Evolutionary conservation across 2,329 filamentous ascomycete genomes (phyloP), one percentile per base, ranked within the genome.

Genomic region (Mariannaea sp.): DNA sequence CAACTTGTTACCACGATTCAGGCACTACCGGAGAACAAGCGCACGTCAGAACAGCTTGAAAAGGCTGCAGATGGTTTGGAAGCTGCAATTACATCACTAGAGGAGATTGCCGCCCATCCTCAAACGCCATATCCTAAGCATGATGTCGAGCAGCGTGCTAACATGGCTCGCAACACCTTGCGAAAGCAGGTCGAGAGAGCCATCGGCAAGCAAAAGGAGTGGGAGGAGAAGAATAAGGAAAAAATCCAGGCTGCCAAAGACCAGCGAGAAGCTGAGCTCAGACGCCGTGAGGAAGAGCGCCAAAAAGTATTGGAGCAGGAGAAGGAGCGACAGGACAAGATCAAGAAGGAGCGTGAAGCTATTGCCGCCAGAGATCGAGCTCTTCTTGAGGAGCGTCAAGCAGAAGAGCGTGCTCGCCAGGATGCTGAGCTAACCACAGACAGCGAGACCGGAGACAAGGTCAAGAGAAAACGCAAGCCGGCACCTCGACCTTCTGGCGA

Each of bases 141-240:
- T 55, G 91, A 97, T 63, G 84, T 99, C 29, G 93, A 97, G 71
- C 90, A 95, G 73, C 91, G 95, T 68, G 93, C 94, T 36, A 96
- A 90, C 78, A 99, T 99, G 94, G 92, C 91, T 60, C 87, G 89
- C 56, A 96, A 97, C 70, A 99, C 95, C 1, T 90, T 96, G 75
- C 88, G 90, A 60, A 92, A 90, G 65, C 93, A 99, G 71, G 83
- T 99, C 10, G 90, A 95, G 66, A 86, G 92, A 65, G 88, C 90
- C 4, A 84, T 93, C 41, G 86, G 90, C 60, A 88, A 84, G 61
- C 94, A 99, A 71, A 87, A 84, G 58, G 90, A 95, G 58, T 97
- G 96, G 71, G 94, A 99, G 71, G 88, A 92, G 65, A 91, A 90
- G 77, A 97, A 97, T 70, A 90, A 92, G 29, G 85, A 89, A 65